These are phyloP conservation scores for Bondarzewia mesenterica DNA, from an alignment of 1,284 basidiomycete species.

Conservation along the genomic window DNA sequence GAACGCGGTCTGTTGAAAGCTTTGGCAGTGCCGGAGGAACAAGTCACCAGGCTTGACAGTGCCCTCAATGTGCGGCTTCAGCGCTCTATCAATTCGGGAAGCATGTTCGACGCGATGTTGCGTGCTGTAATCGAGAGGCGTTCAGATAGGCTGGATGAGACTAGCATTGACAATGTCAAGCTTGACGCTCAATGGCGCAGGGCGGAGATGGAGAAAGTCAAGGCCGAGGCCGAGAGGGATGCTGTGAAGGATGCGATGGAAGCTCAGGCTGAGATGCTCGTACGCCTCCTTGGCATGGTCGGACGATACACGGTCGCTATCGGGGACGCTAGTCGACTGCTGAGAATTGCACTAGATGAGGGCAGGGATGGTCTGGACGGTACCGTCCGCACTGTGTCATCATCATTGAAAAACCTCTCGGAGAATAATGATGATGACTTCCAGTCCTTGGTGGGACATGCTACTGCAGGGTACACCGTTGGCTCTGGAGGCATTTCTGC, in stretches of 20 bases:
- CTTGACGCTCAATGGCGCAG: constrained; percentile 61
- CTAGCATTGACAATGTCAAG: constrained; percentile 63
- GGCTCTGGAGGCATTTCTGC: constrained; percentile 29
- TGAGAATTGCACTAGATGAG: constrained; percentile 39
- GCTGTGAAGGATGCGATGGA: constrained; percentile 58
- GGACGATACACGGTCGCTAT: constrained; percentile 72
- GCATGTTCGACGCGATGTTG: constrained; percentile 80
- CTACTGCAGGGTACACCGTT: constrained; percentile 44
- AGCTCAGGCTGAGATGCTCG: constrained; percentile 60
- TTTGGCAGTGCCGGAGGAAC: constrained; percentile 68
- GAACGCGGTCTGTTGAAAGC: constrained; percentile 68
- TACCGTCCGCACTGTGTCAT: constrained; percentile 37
- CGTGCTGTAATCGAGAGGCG: constrained; percentile 73
- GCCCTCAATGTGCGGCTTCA: constrained; percentile 52
- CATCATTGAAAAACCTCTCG: constrained; percentile 45
- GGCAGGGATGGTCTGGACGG: constrained; percentile 31
- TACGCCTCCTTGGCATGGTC: constrained; percentile 71
- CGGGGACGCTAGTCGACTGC: constrained; percentile 51
- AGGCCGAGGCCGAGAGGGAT: constrained; percentile 63
- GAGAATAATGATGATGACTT: constrained; percentile 64
- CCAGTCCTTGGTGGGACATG: constrained; percentile 54
- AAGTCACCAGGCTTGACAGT: constrained; percentile 53
- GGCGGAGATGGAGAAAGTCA: constrained; percentile 66
- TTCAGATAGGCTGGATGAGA: constrained; percentile 75
- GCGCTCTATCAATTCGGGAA: constrained; percentile 66